A percentile compares a stretch with the other conserved stretches of the same genome.
These are phyloP conservation scores for Chaetomium sp. DNA, from an alignment of 2,329 filamentous ascomycete species.

Conservation along the genomic window DNA sequence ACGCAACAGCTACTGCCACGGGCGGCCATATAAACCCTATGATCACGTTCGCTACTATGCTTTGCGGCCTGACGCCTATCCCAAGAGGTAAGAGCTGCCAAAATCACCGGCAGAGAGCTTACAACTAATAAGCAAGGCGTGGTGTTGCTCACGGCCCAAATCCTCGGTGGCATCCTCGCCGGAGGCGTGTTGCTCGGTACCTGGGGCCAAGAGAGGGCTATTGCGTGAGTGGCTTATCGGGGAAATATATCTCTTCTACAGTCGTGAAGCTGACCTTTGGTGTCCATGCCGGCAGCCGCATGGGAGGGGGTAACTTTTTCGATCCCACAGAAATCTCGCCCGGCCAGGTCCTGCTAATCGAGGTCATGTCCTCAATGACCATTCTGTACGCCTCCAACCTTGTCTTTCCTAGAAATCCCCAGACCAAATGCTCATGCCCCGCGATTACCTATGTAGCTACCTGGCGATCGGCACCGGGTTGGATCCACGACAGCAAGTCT, in stretches of 20 bases:
- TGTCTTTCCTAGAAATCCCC: background rate
- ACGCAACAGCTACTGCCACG: constrained; percentile 11
- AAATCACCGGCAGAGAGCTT: background rate
- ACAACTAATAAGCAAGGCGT: constrained; percentile 37
- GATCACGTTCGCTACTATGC: constrained; percentile 56
- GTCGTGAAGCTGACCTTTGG: background rate
- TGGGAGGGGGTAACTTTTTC: constrained; percentile 40
- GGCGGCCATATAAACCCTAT: constrained; percentile 14
- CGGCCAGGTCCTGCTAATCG: constrained; percentile 49
- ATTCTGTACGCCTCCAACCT: constrained; percentile 40
- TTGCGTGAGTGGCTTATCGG: constrained; percentile 8
- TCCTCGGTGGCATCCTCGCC: constrained; percentile 47
- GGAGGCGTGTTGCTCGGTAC: constrained; percentile 46
- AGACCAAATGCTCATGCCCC: background rate
- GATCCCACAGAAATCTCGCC: constrained; percentile 36
- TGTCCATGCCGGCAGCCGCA: constrained; percentile 32
- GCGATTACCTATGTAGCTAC: constrained; percentile 36
- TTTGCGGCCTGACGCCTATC: constrained; percentile 46
- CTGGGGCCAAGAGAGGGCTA: constrained; percentile 39
- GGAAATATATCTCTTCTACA: background rate
- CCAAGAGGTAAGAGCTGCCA: constrained; percentile 41
- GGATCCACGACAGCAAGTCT: constrained; percentile 51
- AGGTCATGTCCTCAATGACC: constrained; percentile 48
- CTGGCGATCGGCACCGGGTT: constrained; percentile 56
- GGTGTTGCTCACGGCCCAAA: constrained; percentile 51